phyloP scores from a whole-genome alignment of 2,329 filamentous ascomycete genomes.

The Xylariaceae sp. region DNA sequence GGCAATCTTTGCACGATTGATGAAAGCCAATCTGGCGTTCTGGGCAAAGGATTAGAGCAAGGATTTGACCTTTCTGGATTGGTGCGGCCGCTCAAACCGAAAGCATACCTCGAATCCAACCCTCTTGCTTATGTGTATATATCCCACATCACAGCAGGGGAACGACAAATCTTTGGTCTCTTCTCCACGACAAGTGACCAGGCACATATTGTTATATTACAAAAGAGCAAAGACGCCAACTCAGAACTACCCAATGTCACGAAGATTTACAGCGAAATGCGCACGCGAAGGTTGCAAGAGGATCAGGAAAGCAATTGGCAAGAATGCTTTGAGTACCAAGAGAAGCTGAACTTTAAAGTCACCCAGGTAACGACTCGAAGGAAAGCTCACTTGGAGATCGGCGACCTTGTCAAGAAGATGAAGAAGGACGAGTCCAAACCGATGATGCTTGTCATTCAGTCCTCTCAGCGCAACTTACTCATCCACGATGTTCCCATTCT shows the following conservation, averaged over 20 bases:
- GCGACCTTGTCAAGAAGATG: conserved; percentile 89
- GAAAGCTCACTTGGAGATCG: conserved; percentile 86
- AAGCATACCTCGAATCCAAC: conserved; percentile 76
- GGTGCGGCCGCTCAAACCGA: conserved; percentile 68
- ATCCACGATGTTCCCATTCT: conserved; percentile 85
- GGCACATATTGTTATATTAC: conserved; percentile 87
- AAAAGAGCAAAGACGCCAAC: conserved; percentile 75
- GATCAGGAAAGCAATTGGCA: conserved; percentile 75
- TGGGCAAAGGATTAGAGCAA: conserved; percentile 90
- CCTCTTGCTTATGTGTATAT: conserved; percentile 86
- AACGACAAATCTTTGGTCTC: conserved; percentile 90
- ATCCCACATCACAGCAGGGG: conserved; percentile 89
- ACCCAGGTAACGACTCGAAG: conserved; percentile 87
- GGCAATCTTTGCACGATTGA: conserved; percentile 95
- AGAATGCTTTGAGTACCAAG: conserved; percentile 84
- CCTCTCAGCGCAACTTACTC: conserved; percentile 80
- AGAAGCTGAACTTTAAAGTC: conserved; percentile 83
- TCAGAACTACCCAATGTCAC: conserved; percentile 90
- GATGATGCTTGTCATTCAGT: conserved; percentile 87
- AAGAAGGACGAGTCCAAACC: conserved; percentile 83
- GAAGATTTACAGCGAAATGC: conserved; percentile 82
- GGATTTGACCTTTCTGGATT: conserved; percentile 88
- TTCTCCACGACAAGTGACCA: conserved; percentile 84
- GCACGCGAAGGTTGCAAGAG: conserved; percentile 70
- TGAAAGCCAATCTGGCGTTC: conserved; percentile 84